Evolutionary conservation across 2,329 filamentous ascomycete genomes (phyloP), one percentile per base, ranked within the genome.

Genomic region (Monosporascus sp.): DNA sequence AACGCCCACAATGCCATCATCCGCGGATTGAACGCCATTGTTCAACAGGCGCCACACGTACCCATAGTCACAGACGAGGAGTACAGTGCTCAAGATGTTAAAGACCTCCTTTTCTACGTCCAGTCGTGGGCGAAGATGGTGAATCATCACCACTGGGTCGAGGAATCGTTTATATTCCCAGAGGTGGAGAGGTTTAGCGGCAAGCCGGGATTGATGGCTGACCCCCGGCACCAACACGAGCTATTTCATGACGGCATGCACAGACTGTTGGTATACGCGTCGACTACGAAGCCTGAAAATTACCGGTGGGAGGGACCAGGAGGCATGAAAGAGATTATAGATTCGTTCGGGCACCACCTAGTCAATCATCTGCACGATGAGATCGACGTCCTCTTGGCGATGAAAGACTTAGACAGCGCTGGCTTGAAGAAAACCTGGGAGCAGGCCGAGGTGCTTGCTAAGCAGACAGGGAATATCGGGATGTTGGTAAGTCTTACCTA

Each of bases 161-260:
- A 73, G 52, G 70, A 73, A 49, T 53, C 46, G 0, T 53, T 61
- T 45, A 68, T 70, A 27, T 73, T 74, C 52, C 70, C 70, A 1
- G 64, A 60, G 31, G 53, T 72, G 6, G 66, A 68, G 37, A 62
- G 60, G n/a, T 56, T 68, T 22, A 64, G 63, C 7, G 60, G 63
- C 7, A 58, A 62, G 37, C 58, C 60, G 0, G 65, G 63, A 1
- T 37, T 69, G 3, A 72, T 72, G 70, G 60, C 64, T 3, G 57
- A 52, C 7, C 68, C 69, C 26, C 52, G 63, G n/a, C 57, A 65
- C 20, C 66, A 73, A 53, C 70, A 73, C 57, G 56, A 64, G 37
- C 52, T 59, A 3, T 69, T 72, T 43, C 67, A 71, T 6, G 50
- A 50, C 1, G 63, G 64, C 7, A 44, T 72, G 37, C 57, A 63